Evolutionary conservation across 2,329 filamentous ascomycete genomes (phyloP).

Genomic region (Lasiodiplodia theobromae): DNA sequence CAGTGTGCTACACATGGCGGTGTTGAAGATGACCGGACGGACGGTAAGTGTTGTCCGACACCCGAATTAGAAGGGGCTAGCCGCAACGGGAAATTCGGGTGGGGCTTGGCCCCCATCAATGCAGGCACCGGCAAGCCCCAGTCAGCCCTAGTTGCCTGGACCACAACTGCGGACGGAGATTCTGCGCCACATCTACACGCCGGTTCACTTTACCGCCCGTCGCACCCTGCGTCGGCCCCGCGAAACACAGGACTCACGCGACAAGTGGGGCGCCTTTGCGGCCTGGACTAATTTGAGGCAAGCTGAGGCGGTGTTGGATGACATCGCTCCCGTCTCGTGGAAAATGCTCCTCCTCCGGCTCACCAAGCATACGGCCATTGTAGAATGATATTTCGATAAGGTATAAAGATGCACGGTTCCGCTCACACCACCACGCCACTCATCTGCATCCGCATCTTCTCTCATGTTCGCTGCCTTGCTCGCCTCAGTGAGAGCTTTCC

Average conservation of each 20-base stretch:
- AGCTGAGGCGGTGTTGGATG: neutral
- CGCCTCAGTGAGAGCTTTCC: neutral
- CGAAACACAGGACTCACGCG: neutral
- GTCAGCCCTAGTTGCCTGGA: neutral
- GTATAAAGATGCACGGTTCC: neutral
- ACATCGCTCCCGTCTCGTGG: neutral
- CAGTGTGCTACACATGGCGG: neutral
- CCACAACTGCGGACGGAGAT: neutral
- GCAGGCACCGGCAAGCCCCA: neutral
- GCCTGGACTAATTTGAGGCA: neutral
- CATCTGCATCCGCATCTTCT: neutral
- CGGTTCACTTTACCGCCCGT: neutral
- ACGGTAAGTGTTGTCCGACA: neutral
- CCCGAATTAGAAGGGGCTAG: neutral
- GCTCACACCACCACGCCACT: neutral
- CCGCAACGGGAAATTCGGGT: neutral
- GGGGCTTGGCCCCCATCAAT: slow-evolving; percentile 1
- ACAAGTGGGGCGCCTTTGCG: neutral
- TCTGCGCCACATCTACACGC: neutral
- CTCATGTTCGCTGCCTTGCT: neutral
- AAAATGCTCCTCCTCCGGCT: neutral
- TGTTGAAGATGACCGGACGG: slow-evolving; percentile 11
- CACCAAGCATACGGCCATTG: neutral
- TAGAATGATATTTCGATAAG: neutral
- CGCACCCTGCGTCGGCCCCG: neutral